Conservation (phyloP, 2,329 filamentous ascomycete species). For the Colletotrichum incanum region DNA sequence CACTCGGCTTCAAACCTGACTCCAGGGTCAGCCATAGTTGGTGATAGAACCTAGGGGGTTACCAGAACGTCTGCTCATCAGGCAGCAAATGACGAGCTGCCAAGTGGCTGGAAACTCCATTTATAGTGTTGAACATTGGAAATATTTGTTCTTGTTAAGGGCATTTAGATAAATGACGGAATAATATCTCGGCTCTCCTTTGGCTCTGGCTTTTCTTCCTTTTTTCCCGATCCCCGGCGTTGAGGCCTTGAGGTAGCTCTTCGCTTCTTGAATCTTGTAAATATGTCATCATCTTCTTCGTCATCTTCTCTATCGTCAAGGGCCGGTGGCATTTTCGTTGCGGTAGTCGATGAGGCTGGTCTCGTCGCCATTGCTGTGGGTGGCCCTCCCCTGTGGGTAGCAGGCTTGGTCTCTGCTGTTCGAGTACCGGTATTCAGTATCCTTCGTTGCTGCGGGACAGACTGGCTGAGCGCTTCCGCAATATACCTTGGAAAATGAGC, state of each 20-base stretch:
- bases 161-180: conserved; percentile 33
- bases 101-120: too few relatives aligned
- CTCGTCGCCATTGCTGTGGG: conserved; percentile 1
- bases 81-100: neutral
- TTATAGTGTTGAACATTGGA: neutral
- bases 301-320: neutral
- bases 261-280: conserved; percentile 40
- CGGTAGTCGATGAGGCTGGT: conserved; percentile 48
- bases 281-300: conserved; percentile 39
- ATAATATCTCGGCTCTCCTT: conserved; percentile 45
- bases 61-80: neutral
- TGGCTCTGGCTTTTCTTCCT: neutral
- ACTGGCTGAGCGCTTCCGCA: neutral
- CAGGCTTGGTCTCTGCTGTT: neutral
- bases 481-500: neutral
- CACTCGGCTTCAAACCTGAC: too few relatives aligned
- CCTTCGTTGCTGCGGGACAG: neutral
- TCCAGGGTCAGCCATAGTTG: neutral
- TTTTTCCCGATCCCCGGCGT: conserved; percentile 40
- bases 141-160: neutral
- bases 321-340: conserved; percentile 39
- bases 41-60: too few relatives aligned
- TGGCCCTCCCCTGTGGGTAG: neutral
- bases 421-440: neutral
- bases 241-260: conserved; percentile 15